phyloP scores from a whole-genome alignment of 345 rosid species.

The Eucalyptus curtisii region DNA sequence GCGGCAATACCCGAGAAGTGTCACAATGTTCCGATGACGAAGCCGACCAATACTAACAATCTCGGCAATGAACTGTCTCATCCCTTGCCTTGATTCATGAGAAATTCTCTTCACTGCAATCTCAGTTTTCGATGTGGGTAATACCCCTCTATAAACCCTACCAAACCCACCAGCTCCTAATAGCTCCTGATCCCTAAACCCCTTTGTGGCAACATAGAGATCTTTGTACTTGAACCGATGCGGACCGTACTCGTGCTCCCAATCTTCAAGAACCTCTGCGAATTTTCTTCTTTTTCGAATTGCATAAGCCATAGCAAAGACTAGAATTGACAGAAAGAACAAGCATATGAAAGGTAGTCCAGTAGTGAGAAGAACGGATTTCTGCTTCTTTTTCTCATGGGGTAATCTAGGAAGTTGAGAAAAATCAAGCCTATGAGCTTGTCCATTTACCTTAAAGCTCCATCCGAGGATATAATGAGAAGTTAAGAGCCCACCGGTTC shows the following conservation, averaged over 20 bases:
- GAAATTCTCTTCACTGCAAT: neutral
- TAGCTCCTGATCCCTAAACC: neutral
- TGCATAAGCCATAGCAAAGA: neutral
- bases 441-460: neutral
- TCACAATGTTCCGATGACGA: neutral
- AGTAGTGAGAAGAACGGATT: neutral
- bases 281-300: neutral
- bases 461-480: neutral
- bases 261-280: neutral
- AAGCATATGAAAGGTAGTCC: neutral
- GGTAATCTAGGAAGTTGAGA: neutral
- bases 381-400: neutral
- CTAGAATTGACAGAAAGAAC: neutral
- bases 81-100: neutral
- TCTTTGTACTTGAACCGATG: neutral
- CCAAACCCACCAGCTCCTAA: conserved; percentile 4
- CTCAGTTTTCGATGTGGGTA: conserved; percentile 3
- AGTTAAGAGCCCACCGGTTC: neutral
- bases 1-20: neutral
- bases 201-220: neutral
- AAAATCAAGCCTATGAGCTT: neutral
- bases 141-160: conserved; percentile 41
- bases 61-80: neutral
- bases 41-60: neutral
- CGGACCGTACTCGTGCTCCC: neutral